Base-by-base conservation (phyloP, 2,329 filamentous ascomycete genomes). In the Metarhizium humberi region DNA sequence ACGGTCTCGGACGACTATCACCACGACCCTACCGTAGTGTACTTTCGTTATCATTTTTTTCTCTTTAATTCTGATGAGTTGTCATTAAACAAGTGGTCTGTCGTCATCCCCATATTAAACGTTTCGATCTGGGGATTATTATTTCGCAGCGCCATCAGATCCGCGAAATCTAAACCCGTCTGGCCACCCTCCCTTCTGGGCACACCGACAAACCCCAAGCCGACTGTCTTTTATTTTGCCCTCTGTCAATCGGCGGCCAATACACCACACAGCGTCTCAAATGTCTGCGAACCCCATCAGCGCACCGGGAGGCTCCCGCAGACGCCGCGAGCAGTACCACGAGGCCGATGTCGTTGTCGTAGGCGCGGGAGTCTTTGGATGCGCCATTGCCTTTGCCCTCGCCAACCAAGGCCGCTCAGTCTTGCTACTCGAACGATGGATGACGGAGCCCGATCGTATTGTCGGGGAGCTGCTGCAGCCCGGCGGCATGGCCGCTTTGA, bases 401-500 rank as follows among this genome's bases (percentile, higher is more conserved):
- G 92, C 88, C 57, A 86, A 88, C 63, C 94, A 97, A 74, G 92
- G 91, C 54, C 85, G 94, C 59, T 95, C 88, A 69, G 92, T 99
- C 30, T 80, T 97, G 30, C 76, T 99, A 52, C 82, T 99, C 52
- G 94, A 99, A 75, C 82, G 83, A 65, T 95, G 85, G 73, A 77
- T 97, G 73, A 90, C 90, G 72, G 87, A 97, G 75, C 94, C 94
- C 20, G 88, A 97, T 74, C 85, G 94, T 60, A 99, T 99, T 62
- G 91, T 99, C 50, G 94, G 94, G 63, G 94, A 99, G 75, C 75
- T 99, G 60, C 76, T 99, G 63, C 94, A 99, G 72, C 94, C 94
- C 0, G 94, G 94, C 52, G 94, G 94, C 51, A 85, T 96, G 38
- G 77, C 82, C 53, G 88, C 94, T 7, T 77, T 99, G 64, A 80